Base-by-base conservation (phyloP, 169 alveolate genomes). In the Theileria orientalis region DNA sequence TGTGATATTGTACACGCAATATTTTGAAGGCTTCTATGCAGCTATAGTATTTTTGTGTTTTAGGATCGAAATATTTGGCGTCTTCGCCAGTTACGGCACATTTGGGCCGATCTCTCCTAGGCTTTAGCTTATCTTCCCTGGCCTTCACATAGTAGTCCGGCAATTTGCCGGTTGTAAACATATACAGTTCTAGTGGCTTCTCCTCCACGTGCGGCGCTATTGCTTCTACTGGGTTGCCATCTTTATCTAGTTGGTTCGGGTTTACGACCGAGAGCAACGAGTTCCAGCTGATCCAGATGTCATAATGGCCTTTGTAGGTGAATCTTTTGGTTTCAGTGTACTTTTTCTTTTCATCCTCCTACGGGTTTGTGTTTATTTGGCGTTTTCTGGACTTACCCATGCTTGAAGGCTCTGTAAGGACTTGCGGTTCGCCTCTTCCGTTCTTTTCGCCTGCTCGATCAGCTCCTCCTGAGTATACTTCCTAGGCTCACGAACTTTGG, bases 391-490 rank as follows among this genome's bases (percentile, higher is more conserved):
- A 42, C 62, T 46, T 67, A 83, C 85, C 89, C 92, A 90, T 42
- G 94, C 94, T 74, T 85, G 90, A 69, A 91, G 69, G 54, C 63
- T 84, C 59, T 85, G 67, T 23, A 91, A 89, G 2, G 94, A 86
- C 60, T 84, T 84, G 6, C 83, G 56, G 79, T 91, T 91, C 47
- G 76, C 79, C 41, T 72, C 92, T 42, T 91, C 95, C 9, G 91
- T 88, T 57, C 72, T 69, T 83, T 69, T 79, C 41, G 95, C 95
- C 69, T 76, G 86, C 25, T 70, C 94, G 63, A 91, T 76, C 63
- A 90, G 83, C 73, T 91, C 95, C 44, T 91, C 95, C 79, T 90
- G 91, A 25, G 95, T 77, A 13, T 49, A 70, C 32, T 23, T 82
- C 9, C 64, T 52, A 13, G 33, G 74, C 23, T 14, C 35, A 33